Conservation (phyloP, 352 stramenopile genomes). For the Lagenidium sp. region DNA sequence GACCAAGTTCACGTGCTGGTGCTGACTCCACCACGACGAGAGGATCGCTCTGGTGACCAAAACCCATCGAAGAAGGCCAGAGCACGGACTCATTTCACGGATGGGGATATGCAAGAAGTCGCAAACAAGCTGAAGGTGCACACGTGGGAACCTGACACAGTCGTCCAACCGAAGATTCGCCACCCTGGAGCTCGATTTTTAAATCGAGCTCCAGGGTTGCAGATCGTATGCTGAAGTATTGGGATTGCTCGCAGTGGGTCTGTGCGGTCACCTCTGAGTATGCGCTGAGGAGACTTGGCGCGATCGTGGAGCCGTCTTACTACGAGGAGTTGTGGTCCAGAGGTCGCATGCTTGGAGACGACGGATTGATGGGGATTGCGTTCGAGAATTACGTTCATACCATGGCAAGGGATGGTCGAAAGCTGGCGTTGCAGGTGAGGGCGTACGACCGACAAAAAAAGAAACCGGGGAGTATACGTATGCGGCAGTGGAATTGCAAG, state of each 20-base stretch:
- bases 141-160: not conserved
- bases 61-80: conserved; percentile 1
- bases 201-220: conserved; percentile 18
- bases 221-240: conserved; percentile 14
- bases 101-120: not conserved
- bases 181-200: conserved; percentile 21
- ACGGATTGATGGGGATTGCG: conserved; percentile 16
- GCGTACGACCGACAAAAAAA: conserved; percentile 10
- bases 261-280: conserved; percentile 17
- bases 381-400: conserved; percentile 19
- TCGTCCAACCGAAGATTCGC: conserved; percentile 11
- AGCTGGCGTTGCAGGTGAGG: conserved; percentile 11
- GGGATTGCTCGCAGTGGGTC: no score
- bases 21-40: conserved; percentile 1
- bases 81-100: not conserved
- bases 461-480: no score
- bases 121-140: not conserved
- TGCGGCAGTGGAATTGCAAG: no score
- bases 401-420: conserved; percentile 9
- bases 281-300: conserved; percentile 14
- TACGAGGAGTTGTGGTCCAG: conserved; percentile 18
- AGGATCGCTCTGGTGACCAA: no score
- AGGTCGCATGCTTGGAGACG: conserved; percentile 14
- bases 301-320: conserved; percentile 12
- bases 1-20: conserved; percentile 3